Base-by-base conservation (phyloP, 1,139 yeast genomes). In the Candida sanyaensis region DNA sequence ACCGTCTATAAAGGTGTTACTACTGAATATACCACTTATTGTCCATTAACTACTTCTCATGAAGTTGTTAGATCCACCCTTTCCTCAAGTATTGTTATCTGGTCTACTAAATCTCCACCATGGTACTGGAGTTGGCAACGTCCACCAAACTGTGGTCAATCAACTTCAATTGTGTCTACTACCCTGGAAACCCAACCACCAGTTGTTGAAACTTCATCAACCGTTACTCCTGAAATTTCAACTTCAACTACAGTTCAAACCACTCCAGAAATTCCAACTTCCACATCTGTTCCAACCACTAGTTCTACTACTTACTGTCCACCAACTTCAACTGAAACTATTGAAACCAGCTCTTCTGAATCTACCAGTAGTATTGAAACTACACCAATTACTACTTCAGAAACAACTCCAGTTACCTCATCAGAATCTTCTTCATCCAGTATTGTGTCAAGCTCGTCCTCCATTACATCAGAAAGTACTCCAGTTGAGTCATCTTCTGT, bases 11-110 rank as follows among this genome's bases (percentile, higher is more conserved):
- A 30, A 17, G 44, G 46, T 28, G 45, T 44, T 26, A 44, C 49
- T 42, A 58, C 66, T 26, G 49, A 58, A 21, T 61, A 60, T 55
- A 61, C 66, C 40, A 63, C 70, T 27, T 63, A 55, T 55, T 64
- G 66, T 50, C 67, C 67, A 32, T 50, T 60, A 50, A 52, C 63
- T 23, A 33, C 46, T 12, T 34, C 44, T 13, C 39, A 42, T 33
- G 21, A 42, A 34, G 42, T 39, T 39, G 36, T 39, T 10, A 39
- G 17, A 39, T 39, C 42, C n/a, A 39, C 42, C 6, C 23, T 3
- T n/a, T 39, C 42, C 10, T 10, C 23, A 4, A 30, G 13, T 12
- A 8, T 39, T 23, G 42, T 39, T 5, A 23, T 39, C n/a, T 39
- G 28, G 27, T 39, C 42, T 6, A 39, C 42, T 11, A 29, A 24